Conservation (phyloP, 2,329 filamentous ascomycete species). For the Trichoderma aggressivum region DNA sequence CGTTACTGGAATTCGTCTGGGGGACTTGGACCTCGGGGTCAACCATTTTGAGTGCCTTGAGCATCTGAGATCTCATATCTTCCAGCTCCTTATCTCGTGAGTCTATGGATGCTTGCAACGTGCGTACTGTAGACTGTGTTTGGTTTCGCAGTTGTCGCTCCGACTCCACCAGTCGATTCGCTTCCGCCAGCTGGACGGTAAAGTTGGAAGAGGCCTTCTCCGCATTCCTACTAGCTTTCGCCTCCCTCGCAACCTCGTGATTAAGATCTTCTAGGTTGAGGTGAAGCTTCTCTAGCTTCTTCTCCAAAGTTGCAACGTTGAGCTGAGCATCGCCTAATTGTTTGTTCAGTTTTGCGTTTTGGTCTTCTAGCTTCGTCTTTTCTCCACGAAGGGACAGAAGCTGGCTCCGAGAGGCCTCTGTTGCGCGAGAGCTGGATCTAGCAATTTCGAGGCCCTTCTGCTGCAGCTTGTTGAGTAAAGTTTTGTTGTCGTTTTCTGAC, state of each 20-base stretch:
- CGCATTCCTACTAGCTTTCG: slow-evolving; percentile 83
- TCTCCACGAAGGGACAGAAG: slow-evolving; percentile 75
- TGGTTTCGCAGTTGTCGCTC: slow-evolving; percentile 82
- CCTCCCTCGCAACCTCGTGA: slow-evolving; percentile 85
- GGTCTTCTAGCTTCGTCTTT: slow-evolving; percentile 78
- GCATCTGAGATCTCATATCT: slow-evolving; percentile 74
- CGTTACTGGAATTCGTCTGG: slow-evolving; percentile 56
- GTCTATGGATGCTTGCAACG: slow-evolving; percentile 76
- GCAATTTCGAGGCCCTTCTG: slow-evolving; percentile 97
- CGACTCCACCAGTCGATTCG: slow-evolving; percentile 84
- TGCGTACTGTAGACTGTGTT: slow-evolving; percentile 79
- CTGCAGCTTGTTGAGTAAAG: slow-evolving; percentile 93
- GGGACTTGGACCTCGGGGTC: slow-evolving; percentile 68
- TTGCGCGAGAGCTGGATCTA: slow-evolving; percentile 79
- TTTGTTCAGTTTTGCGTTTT: slow-evolving; percentile 74
- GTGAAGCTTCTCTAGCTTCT: slow-evolving; percentile 89
- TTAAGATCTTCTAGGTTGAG: slow-evolving; percentile 87
- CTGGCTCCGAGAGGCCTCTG: slow-evolving; percentile 76
- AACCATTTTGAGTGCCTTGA: slow-evolving; percentile 80
- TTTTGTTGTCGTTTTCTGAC: slow-evolving; percentile 93
- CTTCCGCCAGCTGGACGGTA: slow-evolving; percentile 80
- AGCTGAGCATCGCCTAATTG: slow-evolving; percentile 85
- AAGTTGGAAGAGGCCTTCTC: slow-evolving; percentile 82
- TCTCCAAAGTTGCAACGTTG: slow-evolving; percentile 78
- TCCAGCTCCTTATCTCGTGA: slow-evolving; percentile 75